Base-by-base conservation (phyloP, 2,329 filamentous ascomycete genomes). In the Diaporthe amygdali region DNA sequence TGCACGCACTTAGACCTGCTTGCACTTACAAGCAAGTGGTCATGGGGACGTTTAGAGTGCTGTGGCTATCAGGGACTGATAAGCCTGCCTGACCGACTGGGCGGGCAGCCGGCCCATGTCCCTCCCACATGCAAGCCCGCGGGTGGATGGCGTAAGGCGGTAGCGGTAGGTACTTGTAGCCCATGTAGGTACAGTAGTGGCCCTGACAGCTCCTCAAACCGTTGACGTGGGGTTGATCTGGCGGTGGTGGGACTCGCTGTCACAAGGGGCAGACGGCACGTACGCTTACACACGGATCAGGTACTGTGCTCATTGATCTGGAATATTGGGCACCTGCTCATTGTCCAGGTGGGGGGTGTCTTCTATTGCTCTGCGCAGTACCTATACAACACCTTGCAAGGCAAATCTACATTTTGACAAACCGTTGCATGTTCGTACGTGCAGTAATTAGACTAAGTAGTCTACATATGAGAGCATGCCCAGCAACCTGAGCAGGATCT, bases 1-100 rank as follows among this genome's bases (percentile, higher is more conserved):
- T n/a, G n/a, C n/a, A n/a, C n/a, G n/a, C n/a, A n/a, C n/a, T n/a
- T n/a, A 64, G 39, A 46, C 41, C 41, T 44, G 37, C 41, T 34
- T 64, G 59, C 44, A 64, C 59, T 64, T 64, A 64, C 59, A 64
- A 64, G 59, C 30, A 64, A 64, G 59, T n/a, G 52, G 66, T 59
- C 39, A 68, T 56, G 52, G 14, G 37, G 66, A 34, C 49, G 39
- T n/a, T n/a, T 17, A 30, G 14, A 37, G 46, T 54, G 49, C 46
- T 54, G 46, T 54, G 63, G 63, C 63, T 64, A 64, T 64, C 44
- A 37, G 34, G 44, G n/a, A 49, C 59, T 64, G 59, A 64, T 64
- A 64, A 64, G 59, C n/a, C 59, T 63, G 41, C 41, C 59, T 63
- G 59, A 34, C 41, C 46, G 59, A 47, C 22, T 32, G 37, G n/a